Evolutionary conservation across 257 asterid genomes (phyloP).

Genomic region (Dorcoceras hygrometricum): DNA sequence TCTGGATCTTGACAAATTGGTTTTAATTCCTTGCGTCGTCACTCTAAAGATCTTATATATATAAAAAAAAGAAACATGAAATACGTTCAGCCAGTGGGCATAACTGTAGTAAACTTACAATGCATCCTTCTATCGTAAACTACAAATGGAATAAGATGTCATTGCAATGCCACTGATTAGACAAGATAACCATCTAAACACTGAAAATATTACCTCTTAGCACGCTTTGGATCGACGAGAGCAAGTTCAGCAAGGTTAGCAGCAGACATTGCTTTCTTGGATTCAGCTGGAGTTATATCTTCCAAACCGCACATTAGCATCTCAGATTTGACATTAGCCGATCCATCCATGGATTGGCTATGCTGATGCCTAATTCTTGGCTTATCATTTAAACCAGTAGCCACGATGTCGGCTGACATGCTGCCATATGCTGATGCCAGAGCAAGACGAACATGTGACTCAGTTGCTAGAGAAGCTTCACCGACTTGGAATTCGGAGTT

Average conservation of each 20-base stretch:
- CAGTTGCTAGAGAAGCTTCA: constrained; percentile 50
- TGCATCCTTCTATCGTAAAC: background rate
- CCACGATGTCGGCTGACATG: constrained; percentile 35
- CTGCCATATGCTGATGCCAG: constrained; percentile 28
- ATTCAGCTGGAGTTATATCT: constrained; percentile 66
- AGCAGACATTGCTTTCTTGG: constrained; percentile 90
- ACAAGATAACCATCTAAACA: too few species aligned
- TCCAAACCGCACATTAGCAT: constrained; percentile 77
- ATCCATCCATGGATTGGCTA: constrained; percentile 99
- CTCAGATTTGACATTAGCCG: constrained; percentile 77
- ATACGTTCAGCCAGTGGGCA: constrained; percentile 1
- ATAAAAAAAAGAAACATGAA: background rate
- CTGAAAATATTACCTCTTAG: constrained; percentile 63
- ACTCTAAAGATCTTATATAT: constrained; percentile 1
- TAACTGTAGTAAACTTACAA: background rate
- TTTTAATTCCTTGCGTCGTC: constrained; percentile 2
- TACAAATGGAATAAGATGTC: background rate
- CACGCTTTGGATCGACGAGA: constrained; percentile 92
- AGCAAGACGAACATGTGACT: constrained; percentile 43
- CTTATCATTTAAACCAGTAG: constrained; percentile 40
- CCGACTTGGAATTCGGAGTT: constrained; percentile 67
- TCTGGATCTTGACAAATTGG: constrained; percentile 15
- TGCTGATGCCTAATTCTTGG: constrained; percentile 90
- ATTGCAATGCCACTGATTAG: constrained; percentile 6
- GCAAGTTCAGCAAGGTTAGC: constrained; percentile 99